Conservation (phyloP, 371 early-diverging fungal species). For the Mortierella sp. region DNA sequence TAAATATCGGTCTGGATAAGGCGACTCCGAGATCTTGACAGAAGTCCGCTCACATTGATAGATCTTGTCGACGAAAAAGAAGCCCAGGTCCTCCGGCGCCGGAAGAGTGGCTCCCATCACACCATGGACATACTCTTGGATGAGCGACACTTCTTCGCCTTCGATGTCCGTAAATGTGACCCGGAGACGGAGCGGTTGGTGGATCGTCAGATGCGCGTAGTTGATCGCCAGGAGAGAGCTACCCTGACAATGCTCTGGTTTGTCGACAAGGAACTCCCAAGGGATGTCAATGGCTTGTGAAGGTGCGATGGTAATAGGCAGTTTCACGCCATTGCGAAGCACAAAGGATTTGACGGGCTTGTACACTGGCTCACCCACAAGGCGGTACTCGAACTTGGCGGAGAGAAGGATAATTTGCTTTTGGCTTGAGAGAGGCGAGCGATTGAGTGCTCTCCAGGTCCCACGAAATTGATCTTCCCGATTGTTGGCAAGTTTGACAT, state of each 20-base stretch:
- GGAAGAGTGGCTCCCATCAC: conserved; percentile 6
- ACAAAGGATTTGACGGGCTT: conserved; percentile 20
- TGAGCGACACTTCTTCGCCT: conserved; percentile 34
- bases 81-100: conserved; percentile 29
- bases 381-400: conserved; percentile 44
- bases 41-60: conserved; percentile 15
- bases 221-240: conserved; percentile 18
- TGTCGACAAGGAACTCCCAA: conserved; percentile 25
- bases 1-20: not conserved
- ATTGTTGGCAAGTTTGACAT: conserved; percentile 38
- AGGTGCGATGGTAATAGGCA: conserved; percentile 40
- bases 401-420: conserved; percentile 31
- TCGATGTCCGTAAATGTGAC: conserved; percentile 42
- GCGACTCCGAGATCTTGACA: conserved; percentile 1
- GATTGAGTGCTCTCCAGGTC: conserved; percentile 29
- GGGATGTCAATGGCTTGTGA: conserved; percentile 32
- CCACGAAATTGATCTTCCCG: conserved; percentile 29
- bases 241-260: conserved; percentile 26
- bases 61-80: conserved; percentile 44
- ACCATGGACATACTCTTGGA: conserved; percentile 51
- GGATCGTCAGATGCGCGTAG: conserved; percentile 30
- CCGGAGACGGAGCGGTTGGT: conserved; percentile 45
- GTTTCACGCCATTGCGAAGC: conserved; percentile 17
- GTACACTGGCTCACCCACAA: conserved; percentile 52
- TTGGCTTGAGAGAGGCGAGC: conserved; percentile 21